Conservation (phyloP, 2,329 filamentous ascomycete genomes). For the Penicillium hordei region DNA sequence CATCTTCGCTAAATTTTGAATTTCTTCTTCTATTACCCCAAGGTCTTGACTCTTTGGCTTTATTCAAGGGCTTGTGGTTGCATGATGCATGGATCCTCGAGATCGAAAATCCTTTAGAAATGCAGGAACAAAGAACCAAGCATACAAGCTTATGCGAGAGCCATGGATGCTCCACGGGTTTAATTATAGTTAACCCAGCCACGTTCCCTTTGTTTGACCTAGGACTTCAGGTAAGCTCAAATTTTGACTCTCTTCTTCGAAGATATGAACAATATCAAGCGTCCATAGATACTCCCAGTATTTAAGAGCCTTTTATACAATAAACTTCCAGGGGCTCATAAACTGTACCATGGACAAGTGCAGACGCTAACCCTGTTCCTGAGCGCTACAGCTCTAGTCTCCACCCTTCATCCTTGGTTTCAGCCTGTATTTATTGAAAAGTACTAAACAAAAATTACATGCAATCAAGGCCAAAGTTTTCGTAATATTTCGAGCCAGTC, state of each 20-base stretch:
- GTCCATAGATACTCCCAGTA: not conserved
- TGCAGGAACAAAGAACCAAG: constrained; percentile 3
- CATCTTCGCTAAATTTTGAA: not conserved
- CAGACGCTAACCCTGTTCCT: constrained; percentile 35
- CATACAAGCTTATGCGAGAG: not conserved
- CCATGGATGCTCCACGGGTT: not conserved
- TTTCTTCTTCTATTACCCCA: not conserved
- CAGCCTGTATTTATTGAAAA: not conserved
- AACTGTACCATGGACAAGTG: constrained; percentile 18
- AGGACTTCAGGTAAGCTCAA: not conserved
- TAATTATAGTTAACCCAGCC: not conserved
- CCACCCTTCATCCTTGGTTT: constrained; percentile 19
- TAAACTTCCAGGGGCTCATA: constrained; percentile 16
- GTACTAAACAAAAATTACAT: not conserved
- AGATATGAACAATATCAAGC: not conserved
- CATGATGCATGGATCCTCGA: constrained; percentile 3
- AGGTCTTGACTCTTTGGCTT: not conserved
- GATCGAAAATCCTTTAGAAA: not conserved
- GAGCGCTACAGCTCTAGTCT: constrained; percentile 12
- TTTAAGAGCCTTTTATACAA: not conserved
- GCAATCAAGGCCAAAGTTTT: accelerated
- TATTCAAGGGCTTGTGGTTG: not conserved
- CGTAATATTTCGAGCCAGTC: not conserved
- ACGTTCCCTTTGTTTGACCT: not conserved
- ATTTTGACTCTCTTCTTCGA: not conserved